Conservation (phyloP, 2,329 filamentous ascomycete species). For the Aspergillus sergii region DNA sequence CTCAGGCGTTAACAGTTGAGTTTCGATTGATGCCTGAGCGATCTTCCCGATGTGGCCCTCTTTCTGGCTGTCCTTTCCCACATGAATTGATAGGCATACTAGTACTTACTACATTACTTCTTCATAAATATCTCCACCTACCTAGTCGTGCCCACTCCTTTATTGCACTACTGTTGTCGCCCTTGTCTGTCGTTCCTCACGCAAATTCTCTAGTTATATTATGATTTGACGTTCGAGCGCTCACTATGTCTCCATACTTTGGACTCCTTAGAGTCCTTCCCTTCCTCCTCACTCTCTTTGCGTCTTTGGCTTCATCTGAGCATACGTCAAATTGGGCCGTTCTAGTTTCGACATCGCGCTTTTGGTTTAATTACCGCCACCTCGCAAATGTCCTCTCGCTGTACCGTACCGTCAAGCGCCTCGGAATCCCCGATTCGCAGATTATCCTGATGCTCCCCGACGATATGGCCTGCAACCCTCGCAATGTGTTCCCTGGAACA, state of each 20-base stretch:
- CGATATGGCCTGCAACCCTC: slow-evolving; percentile 99
- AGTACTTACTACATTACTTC: neutral
- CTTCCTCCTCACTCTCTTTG: slow-evolving; percentile 26
- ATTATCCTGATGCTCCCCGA: slow-evolving; percentile 99
- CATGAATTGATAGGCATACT: neutral
- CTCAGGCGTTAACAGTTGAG: neutral
- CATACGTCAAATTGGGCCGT: slow-evolving; percentile 99
- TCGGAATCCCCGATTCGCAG: slow-evolving; percentile 96
- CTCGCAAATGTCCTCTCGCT: slow-evolving; percentile 96
- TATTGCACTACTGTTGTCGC: neutral
- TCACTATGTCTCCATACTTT: slow-evolving; percentile 31
- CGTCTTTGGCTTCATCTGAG: slow-evolving; percentile 30
- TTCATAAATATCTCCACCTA: neutral
- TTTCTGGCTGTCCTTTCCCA: neutral
- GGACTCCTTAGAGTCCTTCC: slow-evolving; percentile 29
- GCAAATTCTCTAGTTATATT: slow-evolving; percentile 3
- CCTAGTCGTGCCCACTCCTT: neutral
- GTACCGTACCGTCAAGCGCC: slow-evolving; percentile 95
- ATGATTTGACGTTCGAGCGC: slow-evolving; percentile 20
- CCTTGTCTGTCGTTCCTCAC: neutral
- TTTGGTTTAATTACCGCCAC: slow-evolving; percentile 99
- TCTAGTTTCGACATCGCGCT: slow-evolving; percentile 95
- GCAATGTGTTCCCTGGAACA: slow-evolving; percentile 95
- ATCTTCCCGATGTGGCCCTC: neutral
- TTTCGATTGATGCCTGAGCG: neutral